Conservation (phyloP, 2,329 filamentous ascomycete genomes). For the Chaetothyriales sp. region DNA sequence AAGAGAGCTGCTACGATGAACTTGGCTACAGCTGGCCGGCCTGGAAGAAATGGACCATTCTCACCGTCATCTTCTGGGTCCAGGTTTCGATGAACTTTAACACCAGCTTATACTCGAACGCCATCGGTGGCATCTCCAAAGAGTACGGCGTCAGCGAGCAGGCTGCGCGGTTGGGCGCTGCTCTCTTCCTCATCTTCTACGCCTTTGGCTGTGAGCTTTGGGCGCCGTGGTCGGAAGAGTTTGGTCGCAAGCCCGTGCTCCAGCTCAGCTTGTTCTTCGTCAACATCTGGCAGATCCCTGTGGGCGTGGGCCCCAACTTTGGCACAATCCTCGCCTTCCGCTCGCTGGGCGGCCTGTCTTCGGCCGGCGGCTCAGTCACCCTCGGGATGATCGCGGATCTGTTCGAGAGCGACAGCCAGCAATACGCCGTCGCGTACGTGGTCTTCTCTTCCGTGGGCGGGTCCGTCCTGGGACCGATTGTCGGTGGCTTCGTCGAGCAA, state of each 20-base stretch:
- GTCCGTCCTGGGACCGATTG: conserved; percentile 60
- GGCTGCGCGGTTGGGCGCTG: conserved; percentile 57
- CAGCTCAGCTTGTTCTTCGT: conserved; percentile 61
- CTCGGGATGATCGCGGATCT: conserved; percentile 53
- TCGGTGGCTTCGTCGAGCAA: conserved; percentile 62
- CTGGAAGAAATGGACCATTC: conserved; percentile 58
- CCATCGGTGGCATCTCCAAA: conserved; percentile 48
- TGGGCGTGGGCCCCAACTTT: conserved; percentile 61
- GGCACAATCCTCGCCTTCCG: conserved; percentile 56
- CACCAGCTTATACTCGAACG: conserved; percentile 60
- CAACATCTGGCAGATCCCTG: conserved; percentile 63
- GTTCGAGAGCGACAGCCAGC: conserved; percentile 57
- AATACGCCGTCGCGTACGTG: conserved; percentile 62
- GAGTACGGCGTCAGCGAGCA: conserved; percentile 57
- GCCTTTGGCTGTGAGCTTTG: conserved; percentile 79
- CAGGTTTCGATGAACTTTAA: conserved; percentile 72
- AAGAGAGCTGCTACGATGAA: conserved; percentile 51
- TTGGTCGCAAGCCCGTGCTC: conserved; percentile 63
- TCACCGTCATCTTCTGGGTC: conserved; percentile 59
- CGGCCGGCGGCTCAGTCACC: conserved; percentile 59
- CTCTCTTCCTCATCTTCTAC: conserved; percentile 66
- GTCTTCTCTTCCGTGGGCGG: conserved; percentile 70
- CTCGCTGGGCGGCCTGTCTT: conserved; percentile 55
- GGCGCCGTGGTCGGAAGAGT: conserved; percentile 77
- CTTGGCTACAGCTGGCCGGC: conserved; percentile 46